Percentiles rank a stretch among this genome's conserved stretches.
phyloP scores from a whole-genome alignment of 352 stramenopile genomes.

The Achlya hypogyna region DNA sequence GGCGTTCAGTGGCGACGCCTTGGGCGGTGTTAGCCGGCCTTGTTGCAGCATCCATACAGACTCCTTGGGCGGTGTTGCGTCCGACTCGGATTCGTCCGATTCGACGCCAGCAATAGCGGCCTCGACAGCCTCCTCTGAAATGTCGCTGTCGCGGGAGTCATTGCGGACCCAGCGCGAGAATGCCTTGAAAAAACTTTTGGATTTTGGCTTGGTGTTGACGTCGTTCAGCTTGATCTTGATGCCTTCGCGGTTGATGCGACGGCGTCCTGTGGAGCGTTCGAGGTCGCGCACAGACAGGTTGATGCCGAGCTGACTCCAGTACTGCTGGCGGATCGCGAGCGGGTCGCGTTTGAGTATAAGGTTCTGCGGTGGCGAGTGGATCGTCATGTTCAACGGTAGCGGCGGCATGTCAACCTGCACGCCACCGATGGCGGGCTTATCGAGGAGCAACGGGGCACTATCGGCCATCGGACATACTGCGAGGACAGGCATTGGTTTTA shows the following conservation, averaged over 20 bases:
- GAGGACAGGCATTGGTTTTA: conserved; percentile 19
- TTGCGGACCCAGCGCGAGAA: conserved; percentile 71
- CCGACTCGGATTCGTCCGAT: not conserved
- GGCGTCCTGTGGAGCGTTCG: conserved; percentile 60
- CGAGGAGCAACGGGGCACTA: not conserved
- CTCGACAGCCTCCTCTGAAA: conserved; percentile 16
- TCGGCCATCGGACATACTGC: conserved; percentile 15
- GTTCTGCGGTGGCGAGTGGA: conserved; percentile 1
- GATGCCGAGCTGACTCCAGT: conserved; percentile 79
- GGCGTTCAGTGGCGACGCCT: conserved; percentile 16
- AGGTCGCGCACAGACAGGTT: conserved; percentile 71
- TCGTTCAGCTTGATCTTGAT: conserved; percentile 76
- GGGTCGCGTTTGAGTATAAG: conserved; percentile 55
- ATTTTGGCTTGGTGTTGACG: conserved; percentile 27
- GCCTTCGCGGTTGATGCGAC: conserved; percentile 52
- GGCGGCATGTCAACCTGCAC: not conserved
- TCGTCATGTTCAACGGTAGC: conserved; percentile 8
- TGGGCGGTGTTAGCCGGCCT: conserved; percentile 5
- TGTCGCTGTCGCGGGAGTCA: conserved; percentile 26
- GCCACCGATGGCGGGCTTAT: not conserved
- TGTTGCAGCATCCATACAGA: conserved; percentile 11
- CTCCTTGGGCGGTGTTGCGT: not conserved
- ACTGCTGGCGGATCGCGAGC: conserved; percentile 75
- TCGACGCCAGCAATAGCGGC: not conserved
- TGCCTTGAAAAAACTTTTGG: conserved; percentile 71